Percentiles rank a stretch among this genome's conserved stretches.
phyloP scores from a whole-genome alignment of 495 filamentous ascomycete species.

The Cercophora samala region DNA sequence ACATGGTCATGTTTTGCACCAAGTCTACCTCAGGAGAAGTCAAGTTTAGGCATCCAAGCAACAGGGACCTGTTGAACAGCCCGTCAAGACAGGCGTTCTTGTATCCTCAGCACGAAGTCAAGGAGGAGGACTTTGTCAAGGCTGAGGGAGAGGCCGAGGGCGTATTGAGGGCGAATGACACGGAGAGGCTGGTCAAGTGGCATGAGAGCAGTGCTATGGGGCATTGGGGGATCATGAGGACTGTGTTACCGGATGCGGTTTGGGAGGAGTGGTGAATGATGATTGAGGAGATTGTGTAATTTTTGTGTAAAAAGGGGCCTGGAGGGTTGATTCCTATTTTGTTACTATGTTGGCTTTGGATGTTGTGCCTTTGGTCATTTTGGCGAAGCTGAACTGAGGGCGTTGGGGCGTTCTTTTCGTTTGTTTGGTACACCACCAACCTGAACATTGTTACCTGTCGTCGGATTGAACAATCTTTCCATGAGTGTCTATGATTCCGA shows the following conservation, averaged over 20 bases:
- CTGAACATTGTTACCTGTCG: neutral
- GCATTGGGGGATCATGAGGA: slow-evolving; percentile 91
- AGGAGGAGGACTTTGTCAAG: slow-evolving; percentile 41
- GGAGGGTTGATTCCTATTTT: neutral
- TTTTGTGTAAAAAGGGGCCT: neutral
- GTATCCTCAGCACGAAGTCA: slow-evolving; percentile 69
- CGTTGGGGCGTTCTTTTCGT: neutral
- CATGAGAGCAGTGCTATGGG: slow-evolving; percentile 71
- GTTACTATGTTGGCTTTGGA: neutral
- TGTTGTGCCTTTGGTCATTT: neutral
- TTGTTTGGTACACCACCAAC: neutral
- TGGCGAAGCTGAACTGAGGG: neutral
- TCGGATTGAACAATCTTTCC: neutral
- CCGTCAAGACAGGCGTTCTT: slow-evolving; percentile 64
- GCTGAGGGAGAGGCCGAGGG: slow-evolving; percentile 37
- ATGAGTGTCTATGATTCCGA: neutral
- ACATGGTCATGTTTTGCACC: slow-evolving; percentile 79
- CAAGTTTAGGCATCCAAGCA: slow-evolving; percentile 63
- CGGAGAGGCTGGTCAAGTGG: slow-evolving; percentile 59
- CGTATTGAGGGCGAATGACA: slow-evolving; percentile 55
- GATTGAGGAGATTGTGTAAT: neutral
- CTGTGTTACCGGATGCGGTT: slow-evolving; percentile 68
- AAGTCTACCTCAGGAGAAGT: slow-evolving; percentile 44
- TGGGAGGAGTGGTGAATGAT: slow-evolving; percentile 81
- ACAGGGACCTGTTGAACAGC: slow-evolving; percentile 69